These are phyloP conservation scores for Pestalotiopsis sp. DNA, from an alignment of 2,329 filamentous ascomycete genomes.

Conservation along the genomic window DNA sequence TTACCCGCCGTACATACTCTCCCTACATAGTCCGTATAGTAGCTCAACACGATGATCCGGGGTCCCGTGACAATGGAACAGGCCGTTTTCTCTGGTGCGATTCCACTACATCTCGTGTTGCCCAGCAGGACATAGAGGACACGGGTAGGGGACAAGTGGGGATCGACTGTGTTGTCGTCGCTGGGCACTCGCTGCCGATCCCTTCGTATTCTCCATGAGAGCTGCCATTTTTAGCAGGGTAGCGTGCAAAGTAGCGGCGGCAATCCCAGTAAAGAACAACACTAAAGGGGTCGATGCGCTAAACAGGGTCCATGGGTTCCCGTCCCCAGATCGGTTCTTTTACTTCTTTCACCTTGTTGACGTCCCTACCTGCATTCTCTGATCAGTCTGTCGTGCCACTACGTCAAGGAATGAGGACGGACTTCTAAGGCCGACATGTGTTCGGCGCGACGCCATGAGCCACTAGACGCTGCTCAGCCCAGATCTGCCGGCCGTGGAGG, in stretches of 20 bases:
- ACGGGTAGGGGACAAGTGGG: constrained; percentile 1
- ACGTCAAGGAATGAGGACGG: background rate
- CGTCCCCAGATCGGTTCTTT: background rate
- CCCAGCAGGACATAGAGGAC: background rate
- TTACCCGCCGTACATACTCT: background rate
- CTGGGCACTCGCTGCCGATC: constrained; percentile 9
- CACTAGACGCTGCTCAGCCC: background rate
- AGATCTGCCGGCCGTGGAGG: background rate
- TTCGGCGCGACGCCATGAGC: background rate
- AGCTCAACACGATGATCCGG: background rate
- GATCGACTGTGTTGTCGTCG: background rate
- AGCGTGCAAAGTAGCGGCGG: background rate
- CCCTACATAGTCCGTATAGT: background rate
- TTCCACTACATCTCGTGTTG: constrained; percentile 17
- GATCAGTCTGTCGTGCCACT: background rate
- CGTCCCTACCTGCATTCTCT: background rate
- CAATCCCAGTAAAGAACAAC: background rate
- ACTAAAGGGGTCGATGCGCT: background rate
- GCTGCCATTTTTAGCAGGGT: constrained; percentile 13
- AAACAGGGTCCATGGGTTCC: background rate
- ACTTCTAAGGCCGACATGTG: background rate
- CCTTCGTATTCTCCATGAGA: constrained; percentile 13
- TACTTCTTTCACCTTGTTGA: background rate
- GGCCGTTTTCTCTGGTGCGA: constrained; percentile 7
- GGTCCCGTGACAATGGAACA: background rate